A percentile compares a stretch with the other conserved stretches of the same genome.
phyloP scores from a whole-genome alignment of 306 rosid species.

The Quercus rubra region DNA sequence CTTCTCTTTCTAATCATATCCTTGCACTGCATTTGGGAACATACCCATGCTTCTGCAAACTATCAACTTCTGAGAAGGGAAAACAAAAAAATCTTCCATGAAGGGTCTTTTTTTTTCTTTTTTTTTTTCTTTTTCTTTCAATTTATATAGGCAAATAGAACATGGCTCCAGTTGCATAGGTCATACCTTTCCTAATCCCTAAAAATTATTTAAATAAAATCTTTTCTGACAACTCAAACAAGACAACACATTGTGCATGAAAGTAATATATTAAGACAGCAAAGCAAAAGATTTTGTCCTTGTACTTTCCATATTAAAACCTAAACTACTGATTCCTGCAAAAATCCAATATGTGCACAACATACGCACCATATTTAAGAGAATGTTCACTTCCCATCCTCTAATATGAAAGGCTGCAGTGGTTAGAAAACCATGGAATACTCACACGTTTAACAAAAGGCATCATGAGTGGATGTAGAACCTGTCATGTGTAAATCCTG shows the following conservation, averaged over 20 bases:
- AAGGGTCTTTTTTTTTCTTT: no score
- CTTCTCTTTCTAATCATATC: no score
- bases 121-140: no score
- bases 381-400: not conserved
- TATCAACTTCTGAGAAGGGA: no score
- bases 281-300: not conserved
- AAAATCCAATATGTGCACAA: not conserved
- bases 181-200: constrained; percentile 2
- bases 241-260: not conserved
- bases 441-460: constrained; percentile 56
- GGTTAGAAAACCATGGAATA: not conserved
- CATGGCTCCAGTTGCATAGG: constrained; percentile 2
- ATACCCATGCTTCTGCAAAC: no score
- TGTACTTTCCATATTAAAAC: not conserved
- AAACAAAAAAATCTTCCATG: no score
- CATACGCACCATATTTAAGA: not conserved
- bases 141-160: not conserved
- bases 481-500: constrained; percentile 45
- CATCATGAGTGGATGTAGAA: constrained; percentile 66
- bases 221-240: constrained; percentile 11
- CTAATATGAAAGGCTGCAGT: not conserved
- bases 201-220: not conserved
- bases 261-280: constrained; percentile 7
- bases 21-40: no score
- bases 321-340: not conserved